Percentiles rank a stretch among this genome's conserved stretches.
Evolutionary conservation across 2,329 filamentous ascomycete species (phyloP).

Genomic region (Amesomyces nigricolor): DNA sequence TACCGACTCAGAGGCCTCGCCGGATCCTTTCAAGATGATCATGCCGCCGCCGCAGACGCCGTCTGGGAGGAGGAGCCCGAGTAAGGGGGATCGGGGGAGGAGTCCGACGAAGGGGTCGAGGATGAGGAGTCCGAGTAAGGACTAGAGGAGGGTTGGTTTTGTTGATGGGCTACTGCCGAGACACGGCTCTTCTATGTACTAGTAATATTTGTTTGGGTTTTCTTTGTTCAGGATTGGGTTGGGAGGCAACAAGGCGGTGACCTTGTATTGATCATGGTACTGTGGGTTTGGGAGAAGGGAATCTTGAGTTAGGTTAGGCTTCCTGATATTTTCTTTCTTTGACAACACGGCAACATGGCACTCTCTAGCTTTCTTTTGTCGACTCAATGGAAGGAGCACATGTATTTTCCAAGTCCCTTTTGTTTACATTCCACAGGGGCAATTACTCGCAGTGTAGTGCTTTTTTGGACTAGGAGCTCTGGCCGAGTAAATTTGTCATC

Average conservation of each 20-base stretch:
- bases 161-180: background rate
- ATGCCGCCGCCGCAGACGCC: constrained; percentile 43
- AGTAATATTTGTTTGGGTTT: background rate
- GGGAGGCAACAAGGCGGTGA: background rate
- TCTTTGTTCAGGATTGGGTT: background rate
- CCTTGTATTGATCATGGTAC: background rate
- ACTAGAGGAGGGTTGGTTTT: constrained; percentile 6
- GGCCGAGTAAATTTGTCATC: too few species aligned
- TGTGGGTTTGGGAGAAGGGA: background rate
- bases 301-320: background rate
- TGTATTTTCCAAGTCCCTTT: background rate
- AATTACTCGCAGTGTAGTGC: too few species aligned
- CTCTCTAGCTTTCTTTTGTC: too few species aligned
- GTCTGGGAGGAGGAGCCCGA: constrained; percentile 42
- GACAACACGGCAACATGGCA: too few species aligned
- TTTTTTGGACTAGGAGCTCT: too few species aligned
- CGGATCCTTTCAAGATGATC: constrained; percentile 36
- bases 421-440: too few species aligned
- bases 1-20: constrained; percentile 49
- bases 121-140: constrained; percentile 20
- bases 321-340: too few species aligned
- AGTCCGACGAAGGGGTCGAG: constrained; percentile 42
- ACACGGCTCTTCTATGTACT: background rate
- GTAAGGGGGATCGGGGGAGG: constrained; percentile 43
- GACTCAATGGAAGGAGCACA: too few species aligned